Conservation (phyloP, 2,329 filamentous ascomycete species). For the Orbilia quercus region DNA sequence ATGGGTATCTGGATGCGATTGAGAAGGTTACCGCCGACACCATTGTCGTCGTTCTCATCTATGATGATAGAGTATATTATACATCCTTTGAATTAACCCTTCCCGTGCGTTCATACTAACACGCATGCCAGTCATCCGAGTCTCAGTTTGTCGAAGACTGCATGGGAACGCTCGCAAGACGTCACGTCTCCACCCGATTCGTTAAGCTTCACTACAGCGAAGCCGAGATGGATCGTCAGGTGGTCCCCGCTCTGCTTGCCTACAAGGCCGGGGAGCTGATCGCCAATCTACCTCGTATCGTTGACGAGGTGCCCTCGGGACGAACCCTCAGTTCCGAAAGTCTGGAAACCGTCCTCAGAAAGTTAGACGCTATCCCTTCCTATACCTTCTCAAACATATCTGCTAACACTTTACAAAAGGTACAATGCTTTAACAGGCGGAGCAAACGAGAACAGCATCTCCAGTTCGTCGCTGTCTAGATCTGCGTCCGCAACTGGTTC, state of each 20-base stretch:
- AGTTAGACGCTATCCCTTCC: conserved; percentile 63
- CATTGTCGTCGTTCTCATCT: conserved; percentile 91
- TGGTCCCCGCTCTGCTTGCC: conserved; percentile 86
- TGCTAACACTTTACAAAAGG: conserved; percentile 41
- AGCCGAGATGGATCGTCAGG: conserved; percentile 91
- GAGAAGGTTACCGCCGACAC: conserved; percentile 86
- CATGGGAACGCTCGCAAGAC: conserved; percentile 77
- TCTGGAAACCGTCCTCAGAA: conserved; percentile 70
- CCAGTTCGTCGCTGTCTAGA: conserved; percentile 22
- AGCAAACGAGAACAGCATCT: conserved; percentile 38
- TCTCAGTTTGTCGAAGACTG: conserved; percentile 82
- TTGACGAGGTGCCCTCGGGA: conserved; percentile 80
- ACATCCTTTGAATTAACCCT: conserved; percentile 4
- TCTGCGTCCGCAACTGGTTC: conserved; percentile 39
- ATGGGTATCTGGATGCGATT: conserved; percentile 94
- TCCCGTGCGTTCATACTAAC: conserved; percentile 60
- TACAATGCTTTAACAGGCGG: conserved; percentile 46
- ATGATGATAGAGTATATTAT: conserved; percentile 80
- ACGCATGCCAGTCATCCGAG: conserved; percentile 75
- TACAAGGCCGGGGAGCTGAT: conserved; percentile 92
- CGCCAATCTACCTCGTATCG: conserved; percentile 85
- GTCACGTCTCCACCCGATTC: conserved; percentile 80
- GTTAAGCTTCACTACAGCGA: conserved; percentile 91
- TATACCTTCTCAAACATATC: not conserved
- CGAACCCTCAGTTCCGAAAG: conserved; percentile 67